These are phyloP conservation scores for Aspergillus ochraceus DNA, from an alignment of 2,329 filamentous ascomycete genomes.

Conservation along the genomic window DNA sequence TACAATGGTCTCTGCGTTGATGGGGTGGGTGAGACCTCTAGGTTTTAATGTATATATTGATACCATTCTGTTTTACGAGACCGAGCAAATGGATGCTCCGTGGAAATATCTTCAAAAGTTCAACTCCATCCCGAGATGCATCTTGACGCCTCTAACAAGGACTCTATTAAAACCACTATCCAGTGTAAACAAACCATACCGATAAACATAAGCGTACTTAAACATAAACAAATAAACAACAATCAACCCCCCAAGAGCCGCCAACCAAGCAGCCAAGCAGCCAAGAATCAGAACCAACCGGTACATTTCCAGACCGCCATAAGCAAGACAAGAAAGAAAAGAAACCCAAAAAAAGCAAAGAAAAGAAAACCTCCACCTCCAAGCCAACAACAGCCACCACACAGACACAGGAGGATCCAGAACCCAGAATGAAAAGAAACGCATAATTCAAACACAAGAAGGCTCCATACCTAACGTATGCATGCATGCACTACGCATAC, in stretches of 20 bases:
- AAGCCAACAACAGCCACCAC: too few species aligned
- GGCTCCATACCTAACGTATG: not conserved
- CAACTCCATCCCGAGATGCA: not conserved
- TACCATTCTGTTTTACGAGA: conserved; percentile 1
- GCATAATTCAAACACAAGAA: too few species aligned
- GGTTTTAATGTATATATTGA: conserved; percentile 5
- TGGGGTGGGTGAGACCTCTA: not conserved
- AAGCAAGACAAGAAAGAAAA: not conserved
- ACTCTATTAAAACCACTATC: too few species aligned
- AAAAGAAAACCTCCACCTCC: not conserved
- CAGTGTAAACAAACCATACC: not conserved
- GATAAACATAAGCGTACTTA: not conserved
- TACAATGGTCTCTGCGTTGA: not conserved
- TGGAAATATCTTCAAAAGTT: not conserved
- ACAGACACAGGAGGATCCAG: not conserved
- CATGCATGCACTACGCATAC: too few species aligned
- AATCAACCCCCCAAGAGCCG: not conserved
- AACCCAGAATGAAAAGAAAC: too few species aligned
- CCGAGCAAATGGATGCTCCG: not conserved
- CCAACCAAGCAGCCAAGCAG: too few species aligned
- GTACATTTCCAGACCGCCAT: not conserved
- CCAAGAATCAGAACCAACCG: not conserved
- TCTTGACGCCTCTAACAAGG: not conserved
- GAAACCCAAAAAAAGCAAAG: not conserved
- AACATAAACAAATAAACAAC: not conserved